Evolutionary conservation across 352 stramenopile genomes (phyloP), one percentile per base, ranked within the genome.

Genomic region (Thalassiosira exigua): DNA sequence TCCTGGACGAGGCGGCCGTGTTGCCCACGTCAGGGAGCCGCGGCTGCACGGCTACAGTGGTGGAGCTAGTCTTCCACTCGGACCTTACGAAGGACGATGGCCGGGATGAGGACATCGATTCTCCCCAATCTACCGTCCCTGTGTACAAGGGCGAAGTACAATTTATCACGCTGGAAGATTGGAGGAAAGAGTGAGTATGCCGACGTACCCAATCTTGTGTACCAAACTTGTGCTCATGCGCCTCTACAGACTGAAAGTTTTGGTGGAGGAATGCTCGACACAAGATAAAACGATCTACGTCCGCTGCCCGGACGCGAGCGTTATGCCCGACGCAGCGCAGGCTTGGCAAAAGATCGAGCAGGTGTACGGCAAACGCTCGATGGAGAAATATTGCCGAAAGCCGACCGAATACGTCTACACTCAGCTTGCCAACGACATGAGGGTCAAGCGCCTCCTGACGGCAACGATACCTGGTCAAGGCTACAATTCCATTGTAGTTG

Each of bases 1-100:
- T 84, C n/a, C 61, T 84, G 51, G 76, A 84, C 29, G 76, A 84
- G 54, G 76, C 76, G 48, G 57, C 62, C 29, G 69, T 84, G 1
- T 48, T 84, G 24, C 76, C 76, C 19, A 84, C 76, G 17, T 81
- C 69, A 11, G 76, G 76, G 26, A 69, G 54, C 33, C 64, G 64
- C 27, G 76, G 76, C 9, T 84, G 76, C 33, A 84, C 76, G 26
- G 76, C 76, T 5, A 69, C 76, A 19, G 69, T 84, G 17, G 76
- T 84, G 0, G 76, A 84, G 48, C 41, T 84, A 5, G 27, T 52
- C 0, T 84, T 71, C 26, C 29, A 84, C 57, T 59, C 54, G 0
- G 69, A 75, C 19, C 24, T 84, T 5, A 2, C 69, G 0, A 48
- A 67, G 2, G n/a, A 62, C 21, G 17, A 46, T 46, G 36, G 7